phyloP scores from a whole-genome alignment of 129 eudicot species.

The Rutidosis leptorrhynchoides region DNA sequence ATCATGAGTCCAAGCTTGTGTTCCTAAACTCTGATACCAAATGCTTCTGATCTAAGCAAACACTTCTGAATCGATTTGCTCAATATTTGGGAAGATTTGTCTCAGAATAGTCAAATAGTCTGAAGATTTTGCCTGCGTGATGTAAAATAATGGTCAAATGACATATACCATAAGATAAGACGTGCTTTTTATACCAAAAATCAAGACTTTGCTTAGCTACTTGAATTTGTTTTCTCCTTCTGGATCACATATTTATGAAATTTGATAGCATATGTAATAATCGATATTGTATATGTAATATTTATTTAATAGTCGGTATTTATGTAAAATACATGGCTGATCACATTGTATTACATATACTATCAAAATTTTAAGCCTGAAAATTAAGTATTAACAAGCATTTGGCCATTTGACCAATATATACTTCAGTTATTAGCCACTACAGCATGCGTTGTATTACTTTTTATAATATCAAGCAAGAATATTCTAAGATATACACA shows the following conservation, averaged over 20 bases:
- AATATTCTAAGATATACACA: too few relatives aligned
- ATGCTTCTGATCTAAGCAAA: constrained; percentile 38
- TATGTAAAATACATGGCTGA: too few relatives aligned
- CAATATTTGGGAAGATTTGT: constrained; percentile 67
- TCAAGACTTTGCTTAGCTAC: not conserved
- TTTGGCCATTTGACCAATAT: not conserved
- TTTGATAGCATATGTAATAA: too few relatives aligned
- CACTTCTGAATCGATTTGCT: constrained; percentile 81
- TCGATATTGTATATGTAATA: too few relatives aligned
- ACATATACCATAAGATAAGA: not conserved
- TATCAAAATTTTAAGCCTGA: too few relatives aligned
- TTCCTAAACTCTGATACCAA: constrained; percentile 6
- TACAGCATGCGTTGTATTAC: too few relatives aligned
- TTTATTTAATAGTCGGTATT: too few relatives aligned
- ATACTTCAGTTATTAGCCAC: not conserved
- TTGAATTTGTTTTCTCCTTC: not conserved
- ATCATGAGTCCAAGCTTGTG: not conserved
- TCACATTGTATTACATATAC: too few relatives aligned
- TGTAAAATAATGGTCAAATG: not conserved
- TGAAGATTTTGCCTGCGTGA: constrained; percentile 58
- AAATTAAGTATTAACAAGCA: not conserved
- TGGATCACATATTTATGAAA: not conserved
- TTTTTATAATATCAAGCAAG: too few relatives aligned
- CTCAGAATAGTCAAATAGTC: constrained; percentile 53
- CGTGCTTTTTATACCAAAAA: not conserved